These are phyloP conservation scores for Chytriomyces sp. DNA, from an alignment of 192 early-diverging fungal genomes.

Conservation along the genomic window DNA sequence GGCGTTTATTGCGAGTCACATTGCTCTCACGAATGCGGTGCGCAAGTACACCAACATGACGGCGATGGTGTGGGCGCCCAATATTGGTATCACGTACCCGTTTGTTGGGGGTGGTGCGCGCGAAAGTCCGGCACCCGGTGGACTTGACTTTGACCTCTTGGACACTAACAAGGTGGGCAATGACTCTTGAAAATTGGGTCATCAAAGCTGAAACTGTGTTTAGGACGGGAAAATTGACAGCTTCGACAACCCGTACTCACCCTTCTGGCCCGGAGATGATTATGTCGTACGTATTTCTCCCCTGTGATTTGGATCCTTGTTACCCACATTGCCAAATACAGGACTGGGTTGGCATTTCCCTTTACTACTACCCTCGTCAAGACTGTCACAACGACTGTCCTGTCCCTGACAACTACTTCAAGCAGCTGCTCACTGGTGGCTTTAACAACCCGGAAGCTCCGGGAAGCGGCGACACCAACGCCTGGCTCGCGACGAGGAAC, in stretches of 20 bases:
- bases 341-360: conserved; percentile 52
- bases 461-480: background rate
- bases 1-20: conserved; percentile 29
- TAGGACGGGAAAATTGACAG: conserved; percentile 36
- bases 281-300: too few species aligned
- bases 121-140: conserved; percentile 9
- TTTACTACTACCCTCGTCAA: conserved; percentile 42
- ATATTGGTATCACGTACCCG: conserved; percentile 51
- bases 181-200: too few species aligned
- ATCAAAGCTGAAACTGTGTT: too few species aligned
- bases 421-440: conserved; percentile 8
- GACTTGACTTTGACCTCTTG: conserved; percentile 30
- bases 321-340: too few species aligned
- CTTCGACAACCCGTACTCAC: conserved; percentile 44
- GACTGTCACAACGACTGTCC: conserved; percentile 16
- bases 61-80: conserved; percentile 55
- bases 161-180: conserved; percentile 48
- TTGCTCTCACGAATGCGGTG: conserved; percentile 32
- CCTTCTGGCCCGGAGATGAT: conserved; percentile 48
- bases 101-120: conserved; percentile 30
- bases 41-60: conserved; percentile 48
- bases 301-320: too few species aligned
- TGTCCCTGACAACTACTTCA: conserved; percentile 10
- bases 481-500: conserved; percentile 29
- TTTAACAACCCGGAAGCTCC: conserved; percentile 8